Evolutionary conservation across 2,329 filamentous ascomycete species (phyloP).

Genomic region (Beauveria medogensis): DNA sequence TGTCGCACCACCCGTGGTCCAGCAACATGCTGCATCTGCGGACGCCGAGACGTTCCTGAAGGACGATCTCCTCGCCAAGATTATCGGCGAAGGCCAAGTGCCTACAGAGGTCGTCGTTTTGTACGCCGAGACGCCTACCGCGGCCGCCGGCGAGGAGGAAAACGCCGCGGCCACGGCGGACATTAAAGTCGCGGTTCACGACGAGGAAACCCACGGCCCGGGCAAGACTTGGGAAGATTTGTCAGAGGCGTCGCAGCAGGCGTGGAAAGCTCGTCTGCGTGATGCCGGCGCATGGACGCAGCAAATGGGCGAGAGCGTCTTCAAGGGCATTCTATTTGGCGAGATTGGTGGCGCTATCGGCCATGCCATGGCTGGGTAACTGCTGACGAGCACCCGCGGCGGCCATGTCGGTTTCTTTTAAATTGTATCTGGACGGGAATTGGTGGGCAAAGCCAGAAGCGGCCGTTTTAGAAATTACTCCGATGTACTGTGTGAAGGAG

Average conservation of each 20-base stretch:
- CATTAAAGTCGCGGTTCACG: slow-evolving; percentile 36
- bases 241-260: slow-evolving; percentile 48
- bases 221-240: slow-evolving; percentile 67
- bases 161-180: slow-evolving; percentile 16
- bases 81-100: slow-evolving; percentile 26
- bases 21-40: not conserved
- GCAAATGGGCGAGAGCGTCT: slow-evolving; percentile 66
- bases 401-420: not conserved
- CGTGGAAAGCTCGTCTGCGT: slow-evolving; percentile 62
- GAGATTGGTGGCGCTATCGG: slow-evolving; percentile 59
- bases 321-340: slow-evolving; percentile 71
- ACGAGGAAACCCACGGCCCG: slow-evolving; percentile 38
- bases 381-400: not conserved
- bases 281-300: slow-evolving; percentile 73
- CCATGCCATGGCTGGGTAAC: slow-evolving; percentile 35
- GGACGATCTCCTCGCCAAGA: slow-evolving; percentile 28
- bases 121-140: slow-evolving; percentile 19
- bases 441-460: too few relatives aligned
- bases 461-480: not conserved
- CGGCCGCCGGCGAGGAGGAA: slow-evolving; percentile 13
- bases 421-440: not conserved
- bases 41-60: slow-evolving; percentile 18
- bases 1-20: slow-evolving; percentile 13
- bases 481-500: not conserved
- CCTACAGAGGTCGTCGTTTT: slow-evolving; percentile 33